Percentiles rank a stretch among this genome's conserved stretches.
Conservation (phyloP, 495 filamentous ascomycete genomes). For the Xylaria bambusicola region DNA sequence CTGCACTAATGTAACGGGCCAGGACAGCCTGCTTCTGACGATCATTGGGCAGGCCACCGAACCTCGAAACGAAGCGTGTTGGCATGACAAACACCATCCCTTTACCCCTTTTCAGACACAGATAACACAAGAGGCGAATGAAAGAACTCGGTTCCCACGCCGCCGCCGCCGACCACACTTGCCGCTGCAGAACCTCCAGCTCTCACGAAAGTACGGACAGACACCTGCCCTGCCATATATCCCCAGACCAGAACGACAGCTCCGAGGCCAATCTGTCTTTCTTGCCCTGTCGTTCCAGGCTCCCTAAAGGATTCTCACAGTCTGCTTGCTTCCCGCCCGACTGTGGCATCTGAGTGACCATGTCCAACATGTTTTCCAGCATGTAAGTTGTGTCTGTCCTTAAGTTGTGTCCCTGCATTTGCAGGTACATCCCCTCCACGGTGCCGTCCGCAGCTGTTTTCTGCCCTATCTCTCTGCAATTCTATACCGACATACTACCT, state of each 20-base stretch:
- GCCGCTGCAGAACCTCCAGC: background rate
- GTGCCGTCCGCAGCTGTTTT: background rate
- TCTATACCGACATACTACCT: constrained; percentile 14
- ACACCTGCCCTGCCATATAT: background rate
- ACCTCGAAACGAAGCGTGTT: constrained; percentile 11
- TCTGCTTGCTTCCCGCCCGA: constrained; percentile 22
- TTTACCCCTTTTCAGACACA: constrained; percentile 20
- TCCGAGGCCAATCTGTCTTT: no score
- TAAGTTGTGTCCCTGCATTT: constrained; percentile 50
- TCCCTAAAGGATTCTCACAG: constrained; percentile 1
- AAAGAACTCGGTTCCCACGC: constrained; percentile 9
- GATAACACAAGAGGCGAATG: no score
- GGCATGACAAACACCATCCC: constrained; percentile 14
- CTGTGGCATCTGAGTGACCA: constrained; percentile 40
- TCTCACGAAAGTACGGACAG: background rate
- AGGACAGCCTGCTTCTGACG: background rate
- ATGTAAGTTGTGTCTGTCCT: no score
- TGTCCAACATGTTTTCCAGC: constrained; percentile 79
- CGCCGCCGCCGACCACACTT: constrained; percentile 3
- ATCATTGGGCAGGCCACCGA: constrained; percentile 13
- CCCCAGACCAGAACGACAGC: no score
- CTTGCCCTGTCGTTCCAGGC: constrained; percentile 12
- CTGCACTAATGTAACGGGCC: background rate
- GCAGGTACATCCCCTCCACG: background rate
- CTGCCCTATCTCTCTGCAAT: constrained; percentile 1